Conservation (phyloP, 1,284 basidiomycete species). For the Chalciporus sp. region DNA sequence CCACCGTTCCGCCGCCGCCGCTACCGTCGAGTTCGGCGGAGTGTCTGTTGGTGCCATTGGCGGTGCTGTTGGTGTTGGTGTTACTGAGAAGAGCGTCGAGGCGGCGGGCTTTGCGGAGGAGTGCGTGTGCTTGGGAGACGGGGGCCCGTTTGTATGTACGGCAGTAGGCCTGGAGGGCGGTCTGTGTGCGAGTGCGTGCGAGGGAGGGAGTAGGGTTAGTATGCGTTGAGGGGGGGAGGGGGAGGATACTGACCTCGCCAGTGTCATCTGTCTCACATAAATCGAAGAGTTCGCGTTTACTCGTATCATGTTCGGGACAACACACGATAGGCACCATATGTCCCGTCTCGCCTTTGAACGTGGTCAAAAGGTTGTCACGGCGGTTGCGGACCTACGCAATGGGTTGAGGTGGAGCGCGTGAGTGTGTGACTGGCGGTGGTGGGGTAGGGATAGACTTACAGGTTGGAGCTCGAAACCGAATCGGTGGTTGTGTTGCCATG, state of each 20-base stretch:
- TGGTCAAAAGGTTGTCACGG: constrained; percentile 64
- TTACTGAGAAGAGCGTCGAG: constrained; percentile 65
- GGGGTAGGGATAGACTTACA: constrained; percentile 44
- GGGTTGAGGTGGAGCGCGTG: not conserved
- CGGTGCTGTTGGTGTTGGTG: too few relatives aligned
- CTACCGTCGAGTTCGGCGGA: constrained; percentile 10
- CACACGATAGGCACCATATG: constrained; percentile 81
- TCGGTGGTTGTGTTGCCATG: constrained; percentile 79
- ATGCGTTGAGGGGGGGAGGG: not conserved
- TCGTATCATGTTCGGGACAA: constrained; percentile 80
- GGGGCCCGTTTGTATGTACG: constrained; percentile 81
- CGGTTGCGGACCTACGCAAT: constrained; percentile 67
- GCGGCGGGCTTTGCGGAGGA: constrained; percentile 83
- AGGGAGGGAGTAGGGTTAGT: constrained; percentile 5
- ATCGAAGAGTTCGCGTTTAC: constrained; percentile 71
- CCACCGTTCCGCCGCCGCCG: not conserved
- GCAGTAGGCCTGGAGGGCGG: constrained; percentile 85
- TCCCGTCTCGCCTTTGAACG: constrained; percentile 88
- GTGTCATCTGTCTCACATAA: constrained; percentile 84
- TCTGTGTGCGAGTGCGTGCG: constrained; percentile 37
- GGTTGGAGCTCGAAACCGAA: constrained; percentile 92
- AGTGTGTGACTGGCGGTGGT: not conserved
- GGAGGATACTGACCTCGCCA: constrained; percentile 37
- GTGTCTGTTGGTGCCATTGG: constrained; percentile 5
- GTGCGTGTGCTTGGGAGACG: constrained; percentile 70